Conservation (phyloP, 2,329 filamentous ascomycete species). For the Microdochium nivale region DNA sequence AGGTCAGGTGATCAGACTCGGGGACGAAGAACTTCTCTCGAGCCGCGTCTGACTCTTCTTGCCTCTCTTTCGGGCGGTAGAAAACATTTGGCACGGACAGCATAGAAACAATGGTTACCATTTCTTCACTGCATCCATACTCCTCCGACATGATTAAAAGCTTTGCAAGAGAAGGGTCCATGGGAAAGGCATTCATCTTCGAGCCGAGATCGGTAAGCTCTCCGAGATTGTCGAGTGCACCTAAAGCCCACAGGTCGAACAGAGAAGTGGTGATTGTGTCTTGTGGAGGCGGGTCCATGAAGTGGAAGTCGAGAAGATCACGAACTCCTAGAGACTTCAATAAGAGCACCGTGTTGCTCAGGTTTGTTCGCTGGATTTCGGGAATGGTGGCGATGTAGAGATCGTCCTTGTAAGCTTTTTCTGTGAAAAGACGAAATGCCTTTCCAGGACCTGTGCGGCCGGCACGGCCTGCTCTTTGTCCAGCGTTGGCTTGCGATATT, state of each 20-base stretch:
- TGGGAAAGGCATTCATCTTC: conserved; percentile 95
- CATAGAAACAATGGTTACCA: conserved; percentile 98
- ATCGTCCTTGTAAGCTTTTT: conserved; percentile 91
- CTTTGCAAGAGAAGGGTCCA: conserved; percentile 94
- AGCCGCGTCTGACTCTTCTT: conserved; percentile 91
- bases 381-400: conserved; percentile 95
- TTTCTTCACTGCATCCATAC: conserved; percentile 92
- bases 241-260: conserved; percentile 94
- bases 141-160: conserved; percentile 84
- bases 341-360: conserved; percentile 88
- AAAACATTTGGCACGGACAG: conserved; percentile 94
- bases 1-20: conserved; percentile 92
- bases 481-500: conserved; percentile 92
- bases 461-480: conserved; percentile 86
- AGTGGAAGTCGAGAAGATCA: conserved; percentile 92
- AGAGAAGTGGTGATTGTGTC: conserved; percentile 96
- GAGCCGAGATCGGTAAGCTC: conserved; percentile 80
- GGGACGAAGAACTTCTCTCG: conserved; percentile 98
- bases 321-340: conserved; percentile 92
- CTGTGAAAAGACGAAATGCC: conserved; percentile 88
- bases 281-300: conserved; percentile 97
- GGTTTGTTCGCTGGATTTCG: conserved; percentile 93
- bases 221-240: conserved; percentile 87
- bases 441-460: conserved; percentile 93
- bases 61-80: conserved; percentile 90